Evolutionary conservation across 2,329 filamentous ascomycete genomes (phyloP), one percentile per base, ranked within the genome.

Genomic region (Microdochium paspali): DNA sequence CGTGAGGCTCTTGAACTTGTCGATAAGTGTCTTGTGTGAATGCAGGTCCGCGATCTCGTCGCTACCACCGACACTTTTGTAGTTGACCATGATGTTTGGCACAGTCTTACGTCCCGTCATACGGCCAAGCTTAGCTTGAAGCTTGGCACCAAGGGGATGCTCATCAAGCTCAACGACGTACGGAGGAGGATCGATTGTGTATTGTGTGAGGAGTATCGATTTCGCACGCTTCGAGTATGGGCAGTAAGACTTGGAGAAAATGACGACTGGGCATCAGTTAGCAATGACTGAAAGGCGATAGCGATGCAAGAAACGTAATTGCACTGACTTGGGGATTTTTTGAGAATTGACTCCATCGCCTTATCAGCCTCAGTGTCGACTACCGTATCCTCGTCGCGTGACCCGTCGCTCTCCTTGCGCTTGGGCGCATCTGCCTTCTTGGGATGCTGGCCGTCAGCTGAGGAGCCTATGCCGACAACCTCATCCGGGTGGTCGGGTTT

Each of bases 231-330:
- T 85, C 46, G 90, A 96, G 68, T 79, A 84, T 1, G 86, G 89
- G 66, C 93, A 98, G 69, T 91, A 95, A 1, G 86, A 80, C 67
- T 98, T 97, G 53, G 90, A 95, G 71, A 97, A 97, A 58, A 98
- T 88, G 63, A 96, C 87, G 50, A 97, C 89, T 93, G 58, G 28
- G 46, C 26, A 47, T 35, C n/a, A 24, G 25, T 24, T 40, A 45
- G 52, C 24, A 50, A 50, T 32, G 42, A 43, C 26, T 20, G 18
- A 4, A 28, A 18, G 25, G n/a, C 32, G 12, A 10, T 13, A 26
- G 48, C 12, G 10, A 6, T 39, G 32, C n/a, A 40, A 5, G 18
- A 44, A 21, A 23, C 26, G n/a, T 24, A 24, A 44, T 21, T 30
- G 44, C n/a, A 70, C 79, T 55, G 79, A 94, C 89, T 84, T 15